phyloP scores from a whole-genome alignment of 2,329 filamentous ascomycete species.

The Dactylonectria macrodidyma region DNA sequence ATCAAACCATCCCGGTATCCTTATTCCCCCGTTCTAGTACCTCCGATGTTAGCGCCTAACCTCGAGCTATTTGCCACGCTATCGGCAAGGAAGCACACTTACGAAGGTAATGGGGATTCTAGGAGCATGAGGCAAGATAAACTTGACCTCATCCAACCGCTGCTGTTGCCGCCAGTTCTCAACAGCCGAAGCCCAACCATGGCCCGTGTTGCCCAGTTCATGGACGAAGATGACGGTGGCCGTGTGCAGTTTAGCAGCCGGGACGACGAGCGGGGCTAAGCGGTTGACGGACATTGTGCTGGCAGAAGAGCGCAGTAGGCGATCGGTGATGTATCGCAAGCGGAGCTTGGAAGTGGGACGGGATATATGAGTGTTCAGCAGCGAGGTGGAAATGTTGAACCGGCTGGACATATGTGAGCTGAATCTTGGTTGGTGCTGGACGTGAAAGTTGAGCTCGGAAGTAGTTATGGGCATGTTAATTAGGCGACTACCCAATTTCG shows the following conservation, averaged over 20 bases:
- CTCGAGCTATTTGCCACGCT: not conserved
- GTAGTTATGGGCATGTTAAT: too few species aligned
- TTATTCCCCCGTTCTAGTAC: conserved; percentile 46
- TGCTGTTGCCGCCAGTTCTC: conserved; percentile 88
- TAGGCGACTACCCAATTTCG: too few species aligned
- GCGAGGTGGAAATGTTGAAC: conserved; percentile 9
- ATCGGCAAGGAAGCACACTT: conserved; percentile 31
- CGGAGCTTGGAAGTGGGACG: conserved; percentile 9
- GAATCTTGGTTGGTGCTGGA: conserved; percentile 3
- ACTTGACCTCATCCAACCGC: conserved; percentile 91
- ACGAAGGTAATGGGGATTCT: conserved; percentile 82
- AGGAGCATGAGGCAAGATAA: conserved; percentile 94
- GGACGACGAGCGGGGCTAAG: conserved; percentile 76
- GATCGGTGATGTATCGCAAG: conserved; percentile 15
- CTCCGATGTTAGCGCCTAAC: conserved; percentile 31
- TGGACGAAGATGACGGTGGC: conserved; percentile 96
- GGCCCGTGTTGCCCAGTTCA: conserved; percentile 87
- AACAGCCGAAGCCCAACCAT: conserved; percentile 85
- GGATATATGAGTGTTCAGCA: conserved; percentile 4
- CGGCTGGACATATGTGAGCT: conserved; percentile 22
- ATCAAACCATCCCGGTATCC: conserved; percentile 92
- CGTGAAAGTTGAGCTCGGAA: too few species aligned
- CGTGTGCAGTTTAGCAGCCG: conserved; percentile 86
- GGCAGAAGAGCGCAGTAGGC: not conserved
- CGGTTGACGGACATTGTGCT: conserved; percentile 41